phyloP scores from a whole-genome alignment of 2,329 filamentous ascomycete genomes.

The Diaporthe sp. region DNA sequence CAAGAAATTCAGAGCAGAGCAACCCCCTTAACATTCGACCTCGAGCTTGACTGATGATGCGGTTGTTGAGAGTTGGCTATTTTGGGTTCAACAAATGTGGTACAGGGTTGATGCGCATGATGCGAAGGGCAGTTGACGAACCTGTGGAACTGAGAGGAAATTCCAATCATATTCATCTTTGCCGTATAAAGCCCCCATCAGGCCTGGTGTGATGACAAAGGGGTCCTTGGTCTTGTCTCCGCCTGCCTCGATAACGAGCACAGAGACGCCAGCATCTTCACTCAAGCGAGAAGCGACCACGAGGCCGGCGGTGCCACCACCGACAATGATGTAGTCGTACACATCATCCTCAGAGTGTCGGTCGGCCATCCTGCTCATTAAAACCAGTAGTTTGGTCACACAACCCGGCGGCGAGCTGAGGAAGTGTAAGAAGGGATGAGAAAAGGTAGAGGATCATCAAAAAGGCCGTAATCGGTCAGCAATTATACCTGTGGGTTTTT shows the following conservation, averaged over 20 bases:
- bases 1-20: constrained; percentile 49
- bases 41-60: constrained; percentile 50
- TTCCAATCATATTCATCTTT: constrained; percentile 58
- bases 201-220: constrained; percentile 54
- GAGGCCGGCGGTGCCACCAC: constrained; percentile 64
- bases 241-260: constrained; percentile 58
- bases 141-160: constrained; percentile 54
- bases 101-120: no score
- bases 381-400: background rate
- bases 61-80: constrained; percentile 49
- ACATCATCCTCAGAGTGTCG: background rate
- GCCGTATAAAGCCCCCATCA: constrained; percentile 50
- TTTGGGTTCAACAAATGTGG: background rate
- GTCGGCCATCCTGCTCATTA: background rate
- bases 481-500: background rate
- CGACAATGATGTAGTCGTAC: constrained; percentile 64
- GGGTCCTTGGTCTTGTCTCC: constrained; percentile 51
- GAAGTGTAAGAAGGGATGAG: background rate
- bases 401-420: background rate
- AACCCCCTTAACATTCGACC: constrained; percentile 52
- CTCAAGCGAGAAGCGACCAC: constrained; percentile 59
- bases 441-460: background rate
- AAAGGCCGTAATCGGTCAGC: background rate
- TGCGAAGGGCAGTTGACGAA: constrained; percentile 25
- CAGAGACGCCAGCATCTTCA: constrained; percentile 52